phyloP scores from a whole-genome alignment of 1,284 basidiomycete species.

The Sanghuangporus baumii region DNA sequence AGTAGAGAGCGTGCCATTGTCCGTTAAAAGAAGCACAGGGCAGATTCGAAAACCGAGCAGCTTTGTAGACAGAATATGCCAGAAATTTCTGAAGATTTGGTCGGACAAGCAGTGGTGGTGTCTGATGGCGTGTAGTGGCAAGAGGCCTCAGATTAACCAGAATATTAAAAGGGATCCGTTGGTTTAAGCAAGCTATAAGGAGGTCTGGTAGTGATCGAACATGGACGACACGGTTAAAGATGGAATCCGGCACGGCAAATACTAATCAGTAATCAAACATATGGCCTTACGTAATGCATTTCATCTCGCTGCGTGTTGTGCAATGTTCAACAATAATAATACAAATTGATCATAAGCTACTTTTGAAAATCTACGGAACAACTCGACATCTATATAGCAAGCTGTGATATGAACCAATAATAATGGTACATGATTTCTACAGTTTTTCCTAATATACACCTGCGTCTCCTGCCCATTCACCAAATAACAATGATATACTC shows the following conservation, averaged over 20 bases:
- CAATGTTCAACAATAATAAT: background rate
- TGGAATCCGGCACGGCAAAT: background rate
- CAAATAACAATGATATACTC: constrained; percentile 79
- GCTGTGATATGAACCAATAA: background rate
- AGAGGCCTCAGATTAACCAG: no score
- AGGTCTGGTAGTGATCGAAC: background rate
- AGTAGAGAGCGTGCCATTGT: constrained; percentile 18
- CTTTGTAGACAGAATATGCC: background rate
- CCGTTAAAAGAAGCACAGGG: background rate
- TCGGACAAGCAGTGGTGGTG: background rate
- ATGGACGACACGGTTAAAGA: background rate
- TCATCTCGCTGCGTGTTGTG: background rate
- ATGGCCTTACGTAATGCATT: background rate
- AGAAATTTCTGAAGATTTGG: background rate
- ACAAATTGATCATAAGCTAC: background rate
- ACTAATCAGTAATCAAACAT: background rate
- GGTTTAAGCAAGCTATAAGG: background rate
- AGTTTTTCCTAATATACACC: constrained; percentile 9
- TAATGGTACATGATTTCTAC: background rate
- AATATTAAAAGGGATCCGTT: background rate
- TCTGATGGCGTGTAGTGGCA: background rate
- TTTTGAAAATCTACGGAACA: background rate
- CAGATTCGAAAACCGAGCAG: background rate
- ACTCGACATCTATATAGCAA: background rate
- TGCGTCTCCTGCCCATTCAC: constrained; percentile 59